These are phyloP conservation scores for Rhizopogon roseolus DNA, from an alignment of 768 basidiomycete genomes.

Conservation along the genomic window DNA sequence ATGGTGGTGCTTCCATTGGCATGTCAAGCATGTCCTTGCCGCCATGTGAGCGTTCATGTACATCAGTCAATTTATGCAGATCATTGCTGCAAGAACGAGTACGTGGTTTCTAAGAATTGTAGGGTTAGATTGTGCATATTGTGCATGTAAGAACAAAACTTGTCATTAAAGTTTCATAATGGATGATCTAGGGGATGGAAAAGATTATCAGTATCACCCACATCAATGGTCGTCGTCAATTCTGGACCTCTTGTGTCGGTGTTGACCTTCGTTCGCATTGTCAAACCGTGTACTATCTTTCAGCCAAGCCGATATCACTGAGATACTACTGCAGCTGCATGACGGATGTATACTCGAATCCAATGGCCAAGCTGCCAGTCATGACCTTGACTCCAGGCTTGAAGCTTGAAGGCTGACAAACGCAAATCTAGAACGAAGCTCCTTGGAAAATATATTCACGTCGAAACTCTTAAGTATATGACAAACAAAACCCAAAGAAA, in stretches of 20 bases:
- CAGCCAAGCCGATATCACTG: too few species aligned
- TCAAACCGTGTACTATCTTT: slow-evolving; percentile 1
- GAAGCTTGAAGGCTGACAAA: too few species aligned
- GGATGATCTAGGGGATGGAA: not conserved
- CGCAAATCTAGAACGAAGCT: too few species aligned
- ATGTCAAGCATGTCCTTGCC: not conserved
- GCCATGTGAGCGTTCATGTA: too few species aligned
- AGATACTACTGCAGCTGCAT: too few species aligned
- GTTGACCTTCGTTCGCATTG: not conserved
- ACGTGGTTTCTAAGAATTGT: not conserved
- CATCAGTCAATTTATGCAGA: not conserved
- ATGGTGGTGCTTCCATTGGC: not conserved
- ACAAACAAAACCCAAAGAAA: too few species aligned
- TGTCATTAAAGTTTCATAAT: not conserved
- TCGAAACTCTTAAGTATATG: too few species aligned
- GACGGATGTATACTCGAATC: too few species aligned
- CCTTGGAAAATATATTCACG: too few species aligned
- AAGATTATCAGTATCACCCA: not conserved
- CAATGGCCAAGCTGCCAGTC: too few species aligned
- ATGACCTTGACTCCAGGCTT: too few species aligned
- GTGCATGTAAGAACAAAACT: not conserved
- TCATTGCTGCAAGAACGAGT: not conserved
- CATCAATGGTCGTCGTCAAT: not conserved
- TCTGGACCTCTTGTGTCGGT: not conserved
- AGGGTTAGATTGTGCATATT: not conserved